Conservation (phyloP, 164 flowering plant genomes). For the Tetrastigma voinierianum region DNA sequence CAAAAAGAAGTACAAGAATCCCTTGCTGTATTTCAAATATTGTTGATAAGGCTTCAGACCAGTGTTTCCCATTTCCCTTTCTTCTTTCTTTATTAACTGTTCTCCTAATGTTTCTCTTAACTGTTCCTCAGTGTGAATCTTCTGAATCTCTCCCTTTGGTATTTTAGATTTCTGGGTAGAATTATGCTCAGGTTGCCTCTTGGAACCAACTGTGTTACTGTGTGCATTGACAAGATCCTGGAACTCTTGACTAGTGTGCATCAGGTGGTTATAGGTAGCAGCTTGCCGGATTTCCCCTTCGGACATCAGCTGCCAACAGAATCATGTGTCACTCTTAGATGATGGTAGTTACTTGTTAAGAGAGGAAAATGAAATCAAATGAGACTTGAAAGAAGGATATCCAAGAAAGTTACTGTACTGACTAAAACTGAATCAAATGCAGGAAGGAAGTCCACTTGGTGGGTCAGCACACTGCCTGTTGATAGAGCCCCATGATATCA, state of each 20-base stretch:
- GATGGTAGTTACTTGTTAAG: too few species aligned
- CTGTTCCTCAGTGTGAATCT: conserved; percentile 18
- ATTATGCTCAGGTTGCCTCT: conserved; percentile 25
- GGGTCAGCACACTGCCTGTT: conserved; percentile 80
- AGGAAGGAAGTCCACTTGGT: conserved; percentile 94
- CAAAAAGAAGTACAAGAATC: too few species aligned
- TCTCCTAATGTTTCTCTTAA: conserved; percentile 29
- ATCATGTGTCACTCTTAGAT: too few species aligned
- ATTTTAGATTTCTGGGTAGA: conserved; percentile 16
- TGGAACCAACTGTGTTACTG: conserved; percentile 50
- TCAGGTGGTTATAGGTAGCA: conserved; percentile 47
- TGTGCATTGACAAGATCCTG: conserved; percentile 74
- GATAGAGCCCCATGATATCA: conserved; percentile 73
- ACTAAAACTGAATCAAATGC: conserved; percentile 77
- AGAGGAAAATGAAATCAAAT: too few species aligned
- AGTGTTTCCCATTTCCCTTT: too few species aligned
- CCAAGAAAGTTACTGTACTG: conserved; percentile 21
- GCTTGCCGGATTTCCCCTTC: conserved; percentile 52
- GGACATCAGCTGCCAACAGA: conserved; percentile 54
- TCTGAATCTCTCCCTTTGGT: conserved; percentile 35
- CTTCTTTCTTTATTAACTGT: conserved; percentile 21
- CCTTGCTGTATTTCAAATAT: too few species aligned
- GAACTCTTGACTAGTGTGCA: conserved; percentile 53
- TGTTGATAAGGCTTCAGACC: too few species aligned
- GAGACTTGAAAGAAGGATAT: too few species aligned